A percentile compares a stretch with the other conserved stretches of the same genome.
phyloP scores from a whole-genome alignment of 371 early-diverging fungal genomes.

The Rhizopus arrhizus region DNA sequence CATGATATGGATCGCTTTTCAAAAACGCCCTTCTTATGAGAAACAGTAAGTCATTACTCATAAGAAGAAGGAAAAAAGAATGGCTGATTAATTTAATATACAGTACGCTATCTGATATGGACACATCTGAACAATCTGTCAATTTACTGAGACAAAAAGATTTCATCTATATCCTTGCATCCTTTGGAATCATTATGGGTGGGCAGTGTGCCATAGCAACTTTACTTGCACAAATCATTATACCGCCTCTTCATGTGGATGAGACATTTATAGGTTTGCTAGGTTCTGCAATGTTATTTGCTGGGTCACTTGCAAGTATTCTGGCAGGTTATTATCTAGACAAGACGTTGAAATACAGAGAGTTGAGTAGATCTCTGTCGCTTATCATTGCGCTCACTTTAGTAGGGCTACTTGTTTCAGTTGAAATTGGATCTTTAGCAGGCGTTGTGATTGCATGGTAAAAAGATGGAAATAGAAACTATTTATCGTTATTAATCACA shows the following conservation, averaged over 20 bases:
- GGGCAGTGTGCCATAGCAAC: constrained; percentile 53
- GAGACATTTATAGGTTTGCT: constrained; percentile 45
- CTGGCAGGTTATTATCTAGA: constrained; percentile 47
- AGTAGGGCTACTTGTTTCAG: constrained; percentile 30
- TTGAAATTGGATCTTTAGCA: constrained; percentile 26
- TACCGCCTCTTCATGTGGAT: constrained; percentile 44
- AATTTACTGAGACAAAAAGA: constrained; percentile 21
- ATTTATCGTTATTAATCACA: background rate
- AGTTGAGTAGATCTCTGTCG: constrained; percentile 34
- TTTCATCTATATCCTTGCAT: constrained; percentile 37
- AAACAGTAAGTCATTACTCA: constrained; percentile 17
- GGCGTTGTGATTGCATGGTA: constrained; percentile 41
- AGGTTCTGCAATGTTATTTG: constrained; percentile 44
- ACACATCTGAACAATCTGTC: constrained; percentile 16
- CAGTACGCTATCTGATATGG: background rate
- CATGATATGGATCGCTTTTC: constrained; percentile 29
- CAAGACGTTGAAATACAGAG: constrained; percentile 36
- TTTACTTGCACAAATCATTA: constrained; percentile 49
- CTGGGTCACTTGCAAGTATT: constrained; percentile 48
- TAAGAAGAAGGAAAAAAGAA: background rate
- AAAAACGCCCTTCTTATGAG: constrained; percentile 22
- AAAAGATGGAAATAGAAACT: background rate
- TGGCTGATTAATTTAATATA: background rate
- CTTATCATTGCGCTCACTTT: constrained; percentile 29
- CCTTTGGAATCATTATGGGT: constrained; percentile 52